Base-by-base conservation (phyloP, 1,284 basidiomycete species). In the Papiliotrema flavescens region DNA sequence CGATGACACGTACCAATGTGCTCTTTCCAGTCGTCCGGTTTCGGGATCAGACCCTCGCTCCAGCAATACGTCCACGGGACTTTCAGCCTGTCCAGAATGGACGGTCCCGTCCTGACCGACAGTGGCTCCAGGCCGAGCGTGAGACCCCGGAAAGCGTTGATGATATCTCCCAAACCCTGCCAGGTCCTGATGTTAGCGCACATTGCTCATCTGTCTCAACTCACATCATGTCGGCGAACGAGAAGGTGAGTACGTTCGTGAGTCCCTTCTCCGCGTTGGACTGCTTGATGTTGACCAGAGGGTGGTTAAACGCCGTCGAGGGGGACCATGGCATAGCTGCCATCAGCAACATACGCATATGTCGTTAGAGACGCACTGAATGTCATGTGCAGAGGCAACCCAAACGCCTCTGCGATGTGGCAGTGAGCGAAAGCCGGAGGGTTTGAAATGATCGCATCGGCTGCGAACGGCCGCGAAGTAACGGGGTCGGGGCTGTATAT, bases 51-150 rank as follows among this genome's bases (percentile, higher is more conserved):
- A 1, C 80, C 78, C 5, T 83, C 80, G 54, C 82, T 84, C 79
- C 86, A 85, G 60, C 84, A 85, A 64, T 87, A 88, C 17, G 85
- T 85, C 80, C 82, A 85, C 6, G 86, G 86, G 8, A 86, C 74
- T 59, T 83, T 83, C 43, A 85, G 73, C 24, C 81, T 76, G 57
- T 85, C 83, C 2, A 83, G 64, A 22, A 84, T 70, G 26, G 81
- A 79, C 3, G 84, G 80, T 0, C 84, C 84, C 2, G 80, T 77
- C 2, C 78, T 71, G 14, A 80, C 52, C 1, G 76, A 76, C 2
- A 86, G 75, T 0, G 81, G 73, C 19, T 76, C 75, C 2, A 87
- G 71, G 0, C 80, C 80, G 1, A 88, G 77, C 1, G 79, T 78
- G 7, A 74, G 74, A 14, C 75, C 77, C 28, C 85, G 80, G 69